Conservation (phyloP, 768 basidiomycete genomes). For the Russula brevipes region DNA sequence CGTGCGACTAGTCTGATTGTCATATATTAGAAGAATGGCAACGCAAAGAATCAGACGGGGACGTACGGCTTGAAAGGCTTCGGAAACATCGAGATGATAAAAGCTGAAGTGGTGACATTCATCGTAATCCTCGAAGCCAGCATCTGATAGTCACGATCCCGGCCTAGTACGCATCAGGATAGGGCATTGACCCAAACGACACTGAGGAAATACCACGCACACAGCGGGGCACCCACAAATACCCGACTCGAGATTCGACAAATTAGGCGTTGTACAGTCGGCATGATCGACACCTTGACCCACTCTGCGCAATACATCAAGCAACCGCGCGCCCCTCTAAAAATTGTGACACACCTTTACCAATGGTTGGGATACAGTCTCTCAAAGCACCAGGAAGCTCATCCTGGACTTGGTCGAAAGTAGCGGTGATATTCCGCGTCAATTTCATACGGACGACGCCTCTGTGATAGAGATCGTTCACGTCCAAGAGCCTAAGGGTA, state of each 20-base stretch:
- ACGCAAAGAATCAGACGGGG: no score
- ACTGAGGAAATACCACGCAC: conserved; percentile 17
- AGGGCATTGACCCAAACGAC: neutral
- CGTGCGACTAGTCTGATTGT: neutral
- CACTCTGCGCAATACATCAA: conserved; percentile 32
- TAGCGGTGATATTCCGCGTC: neutral
- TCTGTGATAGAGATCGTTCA: no score
- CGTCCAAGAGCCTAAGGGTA: no score
- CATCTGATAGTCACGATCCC: conserved; percentile 37
- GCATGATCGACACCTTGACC: conserved; percentile 29
- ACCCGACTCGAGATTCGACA: neutral
- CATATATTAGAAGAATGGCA: neutral
- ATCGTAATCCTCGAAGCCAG: conserved; percentile 37
- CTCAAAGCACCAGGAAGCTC: neutral
- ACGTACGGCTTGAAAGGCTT: conserved; percentile 41
- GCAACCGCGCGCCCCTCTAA: neutral
- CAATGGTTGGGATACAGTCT: neutral
- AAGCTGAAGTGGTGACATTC: conserved; percentile 33
- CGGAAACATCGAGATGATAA: conserved; percentile 39
- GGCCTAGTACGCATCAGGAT: conserved; percentile 31
- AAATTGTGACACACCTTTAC: neutral
- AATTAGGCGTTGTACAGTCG: conserved; percentile 4
- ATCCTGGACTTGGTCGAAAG: neutral
- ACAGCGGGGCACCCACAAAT: conserved; percentile 44
- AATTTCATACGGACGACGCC: neutral